Percentiles rank a stretch among this genome's conserved stretches.
Evolutionary conservation across 768 basidiomycete species (phyloP).

Genomic region (Tylopilus rubrobrunneus): DNA sequence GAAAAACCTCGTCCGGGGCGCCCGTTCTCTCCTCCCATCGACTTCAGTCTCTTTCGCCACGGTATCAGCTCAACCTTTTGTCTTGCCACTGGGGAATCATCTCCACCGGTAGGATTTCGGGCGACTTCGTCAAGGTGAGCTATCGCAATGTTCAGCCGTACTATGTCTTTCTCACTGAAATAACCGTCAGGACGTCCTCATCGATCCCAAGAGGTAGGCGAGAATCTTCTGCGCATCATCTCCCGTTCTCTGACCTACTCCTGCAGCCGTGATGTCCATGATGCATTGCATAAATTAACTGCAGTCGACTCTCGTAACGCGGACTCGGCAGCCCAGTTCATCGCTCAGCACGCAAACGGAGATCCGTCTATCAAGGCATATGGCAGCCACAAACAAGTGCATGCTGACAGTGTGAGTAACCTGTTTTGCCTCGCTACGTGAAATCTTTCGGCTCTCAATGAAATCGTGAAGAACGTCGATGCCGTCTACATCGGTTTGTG

Average conservation of each 20-base stretch:
- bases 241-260: neutral
- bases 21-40: neutral
- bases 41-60: slow-evolving; percentile 4
- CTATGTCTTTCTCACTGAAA: neutral
- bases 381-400: slow-evolving; percentile 73
- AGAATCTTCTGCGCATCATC: slow-evolving; percentile 10
- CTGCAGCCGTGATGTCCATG: slow-evolving; percentile 57
- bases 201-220: slow-evolving; percentile 71
- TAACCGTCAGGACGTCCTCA: slow-evolving; percentile 56
- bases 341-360: slow-evolving; percentile 47
- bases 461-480: slow-evolving; percentile 55
- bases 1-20: neutral
- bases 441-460: neutral
- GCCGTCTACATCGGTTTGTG: slow-evolving; percentile 68
- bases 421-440: neutral
- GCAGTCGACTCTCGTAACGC: slow-evolving; percentile 77
- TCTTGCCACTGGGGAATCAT: slow-evolving; percentile 84
- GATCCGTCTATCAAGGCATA: slow-evolving; percentile 60
- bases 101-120: slow-evolving; percentile 74
- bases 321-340: slow-evolving; percentile 67
- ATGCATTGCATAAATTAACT: slow-evolving; percentile 62
- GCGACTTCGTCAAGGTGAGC: slow-evolving; percentile 60
- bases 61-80: slow-evolving; percentile 33
- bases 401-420: slow-evolving; percentile 56
- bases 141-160: neutral